Conservation (phyloP, 768 basidiomycete genomes). For the Boletus pseudo-olivaceus region DNA sequence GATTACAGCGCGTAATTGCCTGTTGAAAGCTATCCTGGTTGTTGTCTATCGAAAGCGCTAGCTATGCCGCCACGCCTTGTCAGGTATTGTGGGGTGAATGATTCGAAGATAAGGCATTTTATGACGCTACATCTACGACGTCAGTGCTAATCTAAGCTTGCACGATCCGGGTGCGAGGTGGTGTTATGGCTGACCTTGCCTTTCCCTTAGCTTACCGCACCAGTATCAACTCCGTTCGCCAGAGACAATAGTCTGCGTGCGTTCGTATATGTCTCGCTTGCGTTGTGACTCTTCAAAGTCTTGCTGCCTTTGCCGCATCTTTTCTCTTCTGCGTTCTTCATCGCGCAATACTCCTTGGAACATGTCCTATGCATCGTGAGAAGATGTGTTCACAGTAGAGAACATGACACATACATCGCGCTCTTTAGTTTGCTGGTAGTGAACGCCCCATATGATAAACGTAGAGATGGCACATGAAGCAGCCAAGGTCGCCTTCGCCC, state of each 20-base stretch:
- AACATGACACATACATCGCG: slow-evolving; percentile 52
- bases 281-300: slow-evolving; percentile 57
- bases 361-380: slow-evolving; percentile 62
- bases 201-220: neutral
- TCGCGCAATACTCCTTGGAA: slow-evolving; percentile 87
- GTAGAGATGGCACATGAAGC: slow-evolving; percentile 60
- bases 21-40: neutral
- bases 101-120: neutral
- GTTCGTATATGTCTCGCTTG: slow-evolving; percentile 67
- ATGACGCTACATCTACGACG: neutral
- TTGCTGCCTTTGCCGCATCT: slow-evolving; percentile 63
- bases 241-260: slow-evolving; percentile 36
- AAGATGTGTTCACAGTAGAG: neutral
- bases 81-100: neutral
- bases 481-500: slow-evolving; percentile 72
- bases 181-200: slow-evolving; percentile 3
- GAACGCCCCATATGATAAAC: slow-evolving; percentile 84
- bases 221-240: slow-evolving; percentile 11
- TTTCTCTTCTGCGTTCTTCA: slow-evolving; percentile 74
- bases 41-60: slow-evolving; percentile 5
- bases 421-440: slow-evolving; percentile 81
- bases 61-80: neutral
- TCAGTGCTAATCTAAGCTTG: neutral
- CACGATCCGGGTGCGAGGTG: too few species aligned
- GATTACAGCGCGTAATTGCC: neutral